Evolutionary conservation across 2,329 filamentous ascomycete species (phyloP).

Genomic region (Rhynchosporium secalis): DNA sequence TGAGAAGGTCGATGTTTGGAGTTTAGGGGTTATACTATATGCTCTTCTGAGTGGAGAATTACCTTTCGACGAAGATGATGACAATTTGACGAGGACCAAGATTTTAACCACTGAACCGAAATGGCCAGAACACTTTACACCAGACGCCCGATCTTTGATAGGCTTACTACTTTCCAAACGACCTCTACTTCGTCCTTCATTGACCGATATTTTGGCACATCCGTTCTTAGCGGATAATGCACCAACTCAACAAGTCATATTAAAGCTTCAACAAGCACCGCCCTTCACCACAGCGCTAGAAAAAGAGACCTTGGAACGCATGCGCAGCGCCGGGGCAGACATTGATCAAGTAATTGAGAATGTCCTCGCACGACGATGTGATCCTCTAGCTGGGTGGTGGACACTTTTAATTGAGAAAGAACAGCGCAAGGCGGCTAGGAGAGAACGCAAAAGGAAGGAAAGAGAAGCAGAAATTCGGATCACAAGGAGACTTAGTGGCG

Average conservation of each 20-base stretch:
- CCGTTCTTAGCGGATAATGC: slow-evolving; percentile 87
- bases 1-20: slow-evolving; percentile 98
- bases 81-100: slow-evolving; percentile 78
- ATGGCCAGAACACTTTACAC: slow-evolving; percentile 77
- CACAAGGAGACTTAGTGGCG: slow-evolving; percentile 79
- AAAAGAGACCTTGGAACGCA: slow-evolving; percentile 86
- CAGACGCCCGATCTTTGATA: slow-evolving; percentile 75
- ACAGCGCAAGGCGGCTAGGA: slow-evolving; percentile 76
- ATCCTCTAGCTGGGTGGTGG: slow-evolving; percentile 95
- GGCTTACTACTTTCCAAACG: slow-evolving; percentile 85
- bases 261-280: slow-evolving; percentile 76
- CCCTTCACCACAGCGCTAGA: slow-evolving; percentile 86
- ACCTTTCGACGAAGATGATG: slow-evolving; percentile 95
- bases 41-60: slow-evolving; percentile 81
- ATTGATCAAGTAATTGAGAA: slow-evolving; percentile 95
- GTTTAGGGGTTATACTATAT: slow-evolving; percentile 81
- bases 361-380: slow-evolving; percentile 85
- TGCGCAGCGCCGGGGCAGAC: slow-evolving; percentile 91
- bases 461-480: slow-evolving; percentile 79
- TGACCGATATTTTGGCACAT: slow-evolving; percentile 84
- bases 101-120: slow-evolving; percentile 85
- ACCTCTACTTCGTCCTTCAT: slow-evolving; percentile 75
- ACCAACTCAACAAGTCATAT: slow-evolving; percentile 82
- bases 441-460: slow-evolving; percentile 82
- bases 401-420: slow-evolving; percentile 92